Percentiles rank a stretch among this genome's conserved stretches.
phyloP scores from a whole-genome alignment of 2,329 filamentous ascomycete genomes.

The Hypomyces perniciosus region DNA sequence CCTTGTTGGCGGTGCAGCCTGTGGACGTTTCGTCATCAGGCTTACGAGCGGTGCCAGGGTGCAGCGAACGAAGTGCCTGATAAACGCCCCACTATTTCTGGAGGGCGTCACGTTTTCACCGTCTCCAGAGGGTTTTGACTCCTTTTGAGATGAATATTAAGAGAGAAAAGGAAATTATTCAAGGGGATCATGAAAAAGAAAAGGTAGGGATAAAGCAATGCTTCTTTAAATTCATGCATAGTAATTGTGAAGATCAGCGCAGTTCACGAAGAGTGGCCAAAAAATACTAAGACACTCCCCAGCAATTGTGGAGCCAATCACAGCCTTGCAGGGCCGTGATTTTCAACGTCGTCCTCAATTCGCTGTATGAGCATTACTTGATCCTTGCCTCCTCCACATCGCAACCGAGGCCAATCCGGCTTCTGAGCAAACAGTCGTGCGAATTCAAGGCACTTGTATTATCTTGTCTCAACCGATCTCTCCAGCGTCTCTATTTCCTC shows the following conservation, averaged over 20 bases:
- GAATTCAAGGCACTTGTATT: not conserved
- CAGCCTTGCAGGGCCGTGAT: conserved; percentile 14
- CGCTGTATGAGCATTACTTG: not conserved
- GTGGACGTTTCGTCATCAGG: conserved; percentile 13
- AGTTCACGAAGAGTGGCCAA: not conserved
- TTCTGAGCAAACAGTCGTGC: not conserved
- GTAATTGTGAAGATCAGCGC: not conserved
- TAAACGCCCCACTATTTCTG: conserved; percentile 5
- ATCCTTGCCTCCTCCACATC: not conserved
- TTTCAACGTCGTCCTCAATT: conserved; percentile 7
- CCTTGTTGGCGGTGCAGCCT: not conserved
- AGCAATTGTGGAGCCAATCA: conserved; percentile 11
- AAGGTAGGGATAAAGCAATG: not conserved
- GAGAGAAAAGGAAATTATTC: not conserved
- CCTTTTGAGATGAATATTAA: too few species aligned
- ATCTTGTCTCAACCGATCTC: not conserved
- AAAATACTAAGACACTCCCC: not conserved
- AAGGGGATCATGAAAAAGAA: not conserved
- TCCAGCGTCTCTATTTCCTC: too few species aligned
- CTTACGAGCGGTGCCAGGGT: conserved; percentile 10
- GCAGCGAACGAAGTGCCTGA: conserved; percentile 4
- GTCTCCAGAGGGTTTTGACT: too few species aligned
- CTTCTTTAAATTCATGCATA: not conserved
- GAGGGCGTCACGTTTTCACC: not conserved
- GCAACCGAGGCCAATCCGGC: not conserved